Conservation (phyloP, 208 protist species). For the Trypanosoma rangeli region DNA sequence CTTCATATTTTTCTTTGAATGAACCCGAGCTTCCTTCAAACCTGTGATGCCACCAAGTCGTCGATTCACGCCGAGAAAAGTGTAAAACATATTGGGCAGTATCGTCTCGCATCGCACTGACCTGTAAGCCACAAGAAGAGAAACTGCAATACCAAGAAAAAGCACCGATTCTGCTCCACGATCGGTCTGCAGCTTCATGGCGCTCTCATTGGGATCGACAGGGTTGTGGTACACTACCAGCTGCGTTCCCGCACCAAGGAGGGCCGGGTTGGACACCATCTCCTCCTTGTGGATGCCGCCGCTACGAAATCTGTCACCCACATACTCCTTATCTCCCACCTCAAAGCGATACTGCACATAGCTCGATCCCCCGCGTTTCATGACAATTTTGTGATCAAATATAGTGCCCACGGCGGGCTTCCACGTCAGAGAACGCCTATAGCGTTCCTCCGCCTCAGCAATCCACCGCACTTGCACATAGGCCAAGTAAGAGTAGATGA, state of each 20-base stretch:
- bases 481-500: slow-evolving; percentile 77
- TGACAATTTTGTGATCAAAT: slow-evolving; percentile 87
- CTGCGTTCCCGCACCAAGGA: slow-evolving; percentile 86
- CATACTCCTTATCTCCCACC: slow-evolving; percentile 70
- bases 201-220: slow-evolving; percentile 73
- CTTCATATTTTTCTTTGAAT: slow-evolving; percentile 79
- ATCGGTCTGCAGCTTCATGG: slow-evolving; percentile 85
- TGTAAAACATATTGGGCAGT: slow-evolving; percentile 92
- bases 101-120: slow-evolving; percentile 91
- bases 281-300: slow-evolving; percentile 87
- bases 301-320: slow-evolving; percentile 83
- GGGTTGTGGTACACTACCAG: slow-evolving; percentile 90
- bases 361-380: slow-evolving; percentile 80
- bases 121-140: slow-evolving; percentile 74
- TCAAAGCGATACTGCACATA: slow-evolving; percentile 84
- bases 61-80: slow-evolving; percentile 78
- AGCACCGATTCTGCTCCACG: slow-evolving; percentile 78
- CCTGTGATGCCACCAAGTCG: slow-evolving; percentile 72
- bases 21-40: slow-evolving; percentile 57
- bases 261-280: slow-evolving; percentile 71
- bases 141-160: slow-evolving; percentile 55
- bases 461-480: slow-evolving; percentile 69
- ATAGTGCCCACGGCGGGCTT: slow-evolving; percentile 83
- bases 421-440: slow-evolving; percentile 80
- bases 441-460: slow-evolving; percentile 78